These are phyloP conservation scores for Pseudogymnoascus verrucosus DNA, from an alignment of 2,329 filamentous ascomycete genomes.

Conservation along the genomic window DNA sequence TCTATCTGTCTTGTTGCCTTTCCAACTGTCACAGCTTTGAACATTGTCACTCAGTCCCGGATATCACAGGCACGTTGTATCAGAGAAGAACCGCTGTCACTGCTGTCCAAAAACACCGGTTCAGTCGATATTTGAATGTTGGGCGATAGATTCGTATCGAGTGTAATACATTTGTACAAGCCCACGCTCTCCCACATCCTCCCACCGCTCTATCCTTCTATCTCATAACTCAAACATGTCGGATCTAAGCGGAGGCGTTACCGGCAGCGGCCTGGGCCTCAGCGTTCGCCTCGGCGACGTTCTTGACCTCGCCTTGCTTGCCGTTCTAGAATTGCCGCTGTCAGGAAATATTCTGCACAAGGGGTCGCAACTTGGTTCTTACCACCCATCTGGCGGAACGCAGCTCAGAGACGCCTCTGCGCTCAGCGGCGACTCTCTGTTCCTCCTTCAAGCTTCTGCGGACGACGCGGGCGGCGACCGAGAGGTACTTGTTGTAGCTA, in stretches of 20 bases:
- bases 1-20: not conserved
- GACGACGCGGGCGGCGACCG: constrained; percentile 87
- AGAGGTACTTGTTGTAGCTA: constrained; percentile 99
- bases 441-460: constrained; percentile 97
- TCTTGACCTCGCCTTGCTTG: constrained; percentile 84
- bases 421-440: constrained; percentile 77
- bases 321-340: constrained; percentile 59
- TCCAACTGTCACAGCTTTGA: not conserved
- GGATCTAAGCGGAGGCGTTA: constrained; percentile 18
- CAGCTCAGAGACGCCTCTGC: constrained; percentile 81
- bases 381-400: constrained; percentile 95
- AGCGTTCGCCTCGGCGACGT: constrained; percentile 52
- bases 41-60: not conserved
- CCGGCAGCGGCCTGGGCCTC: constrained; percentile 20
- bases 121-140: constrained; percentile 6
- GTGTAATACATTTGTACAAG: constrained; percentile 26
- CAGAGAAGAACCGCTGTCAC: not conserved
- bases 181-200: constrained; percentile 10
- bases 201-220: constrained; percentile 2
- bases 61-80: not conserved
- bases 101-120: not conserved
- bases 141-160: constrained; percentile 7
- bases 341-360: constrained; percentile 16
- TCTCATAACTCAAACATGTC: constrained; percentile 4
- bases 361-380: constrained; percentile 33